Base-by-base conservation (phyloP, 345 rosid genomes). In the Physaria fendleri region DNA sequence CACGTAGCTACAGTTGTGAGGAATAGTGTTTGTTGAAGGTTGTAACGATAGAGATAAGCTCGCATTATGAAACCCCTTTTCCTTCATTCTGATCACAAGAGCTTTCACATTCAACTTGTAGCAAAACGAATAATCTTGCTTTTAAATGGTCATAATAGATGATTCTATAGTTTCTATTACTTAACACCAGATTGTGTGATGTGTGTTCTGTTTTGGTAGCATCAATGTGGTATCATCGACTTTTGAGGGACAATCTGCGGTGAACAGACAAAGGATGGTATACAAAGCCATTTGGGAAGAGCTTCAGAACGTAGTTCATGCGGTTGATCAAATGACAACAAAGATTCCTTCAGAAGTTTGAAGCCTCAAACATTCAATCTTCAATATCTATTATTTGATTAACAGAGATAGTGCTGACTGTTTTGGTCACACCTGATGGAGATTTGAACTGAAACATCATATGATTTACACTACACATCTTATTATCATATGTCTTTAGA, bases 201-300 rank as follows among this genome's bases (percentile, higher is more conserved):
- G n/a, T n/a, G n/a, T n/a, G n/a, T n/a, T 33, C 2, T 59, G 35
- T n/a, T 59, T 56, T 75, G 23, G 79, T 77, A 92, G 96, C 73
- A 88, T 92, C 28, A 82, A 92, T 62, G 98, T 92, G 12, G 68
- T 92, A 20, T 79, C 96, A 29, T 77, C 87, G 39, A 76, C 81
- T 15, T 88, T 92, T 35, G 93, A 88, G 67, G 98, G 96, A 38
- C 85, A 92, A 49, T 85, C 90, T 0, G 79, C 86, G 2, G 96
- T 92, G 73, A 88, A 85, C 71, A 79, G 96, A 66, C 98, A 92
- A 76, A 82, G 98, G 72, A 92, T 92, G 95, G 98, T 92, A 20
- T 92, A 88, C 58, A 92, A 88, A 77, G 96, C 93, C 40, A 88
- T 92, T 65, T 88, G 98, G 98, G 98, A 88, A 69, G 98, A n/a